phyloP scores from a whole-genome alignment of 1,284 basidiomycete species.

The Ganoderma leucocontextum region DNA sequence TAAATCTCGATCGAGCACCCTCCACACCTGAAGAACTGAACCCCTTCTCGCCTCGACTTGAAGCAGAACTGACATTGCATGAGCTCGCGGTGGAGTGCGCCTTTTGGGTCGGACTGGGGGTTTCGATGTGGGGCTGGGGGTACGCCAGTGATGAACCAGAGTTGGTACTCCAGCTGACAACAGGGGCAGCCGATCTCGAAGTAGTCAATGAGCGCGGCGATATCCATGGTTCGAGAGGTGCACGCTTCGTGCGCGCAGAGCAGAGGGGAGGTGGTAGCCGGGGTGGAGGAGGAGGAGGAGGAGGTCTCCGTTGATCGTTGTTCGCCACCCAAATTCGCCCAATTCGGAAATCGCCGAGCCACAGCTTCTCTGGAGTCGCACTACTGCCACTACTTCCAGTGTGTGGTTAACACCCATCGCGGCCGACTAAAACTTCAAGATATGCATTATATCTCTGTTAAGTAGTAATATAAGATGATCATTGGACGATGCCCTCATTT shows the following conservation, averaged over 20 bases:
- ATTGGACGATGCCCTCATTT: slow-evolving; percentile 32
- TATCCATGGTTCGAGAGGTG: slow-evolving; percentile 9
- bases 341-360: not conserved
- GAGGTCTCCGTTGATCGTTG: not conserved
- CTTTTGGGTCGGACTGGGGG: slow-evolving; percentile 24
- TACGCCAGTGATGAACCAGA: slow-evolving; percentile 22
- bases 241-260: not conserved
- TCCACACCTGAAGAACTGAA: slow-evolving; percentile 28
- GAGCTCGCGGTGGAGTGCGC: slow-evolving; percentile 25
- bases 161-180: slow-evolving; percentile 23
- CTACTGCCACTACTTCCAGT: not conserved
- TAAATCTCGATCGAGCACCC: slow-evolving; percentile 36
- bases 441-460: not conserved
- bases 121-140: slow-evolving; percentile 26
- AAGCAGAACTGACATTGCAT: slow-evolving; percentile 36
- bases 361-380: not conserved
- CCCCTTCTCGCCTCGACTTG: slow-evolving; percentile 27
- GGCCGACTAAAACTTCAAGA: not conserved
- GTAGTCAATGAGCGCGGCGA: slow-evolving; percentile 16
- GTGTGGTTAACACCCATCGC: not conserved
- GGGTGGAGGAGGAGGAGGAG: too few species aligned
- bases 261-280: not conserved
- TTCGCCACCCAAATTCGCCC: not conserved
- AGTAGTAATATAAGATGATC: not conserved
- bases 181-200: slow-evolving; percentile 25